These are phyloP conservation scores for Catenaria anguillulae DNA, from an alignment of 371 early-diverging fungal genomes.

Conservation along the genomic window DNA sequence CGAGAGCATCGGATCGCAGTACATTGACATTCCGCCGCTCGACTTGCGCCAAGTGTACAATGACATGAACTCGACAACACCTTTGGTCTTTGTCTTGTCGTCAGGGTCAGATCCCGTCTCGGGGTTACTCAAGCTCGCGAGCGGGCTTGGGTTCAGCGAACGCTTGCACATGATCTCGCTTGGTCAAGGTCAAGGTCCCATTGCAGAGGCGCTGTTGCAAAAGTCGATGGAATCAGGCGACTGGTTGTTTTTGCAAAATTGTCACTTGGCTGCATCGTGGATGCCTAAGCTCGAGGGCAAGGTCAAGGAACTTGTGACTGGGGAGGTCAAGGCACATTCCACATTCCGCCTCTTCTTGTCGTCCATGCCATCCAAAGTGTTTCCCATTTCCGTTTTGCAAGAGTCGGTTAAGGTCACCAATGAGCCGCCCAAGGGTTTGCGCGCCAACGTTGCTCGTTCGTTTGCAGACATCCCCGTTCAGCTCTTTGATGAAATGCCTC, in stretches of 20 bases:
- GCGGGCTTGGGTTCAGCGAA: constrained; percentile 34
- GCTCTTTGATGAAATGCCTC: constrained; percentile 17
- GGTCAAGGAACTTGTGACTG: constrained; percentile 28
- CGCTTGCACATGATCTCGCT: constrained; percentile 31
- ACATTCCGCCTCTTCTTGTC: constrained; percentile 16
- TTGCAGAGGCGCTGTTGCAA: constrained; percentile 32
- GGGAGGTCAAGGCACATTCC: constrained; percentile 25
- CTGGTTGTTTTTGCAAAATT: constrained; percentile 41
- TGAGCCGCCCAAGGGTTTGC: constrained; percentile 40
- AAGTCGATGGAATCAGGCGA: constrained; percentile 34
- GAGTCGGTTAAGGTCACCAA: constrained; percentile 37
- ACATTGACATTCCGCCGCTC: constrained; percentile 36
- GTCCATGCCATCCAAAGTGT: constrained; percentile 35
- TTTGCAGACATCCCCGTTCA: constrained; percentile 34
- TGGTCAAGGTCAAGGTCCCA: constrained; percentile 42
- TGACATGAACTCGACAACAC: constrained; percentile 18
- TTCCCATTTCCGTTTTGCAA: constrained; percentile 36
- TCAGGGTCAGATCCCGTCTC: constrained; percentile 39
- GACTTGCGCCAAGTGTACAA: constrained; percentile 32
- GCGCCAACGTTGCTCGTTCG: constrained; percentile 33
- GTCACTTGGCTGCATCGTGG: constrained; percentile 39
- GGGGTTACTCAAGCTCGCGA: constrained; percentile 34
- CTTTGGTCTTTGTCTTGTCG: constrained; percentile 37
- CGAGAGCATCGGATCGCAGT: constrained; percentile 27
- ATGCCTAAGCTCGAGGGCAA: constrained; percentile 35